A percentile compares a stretch with the other conserved stretches of the same genome.
phyloP scores from a whole-genome alignment of 139 green algal genomes.

The Edaphochlamys debaryana region DNA sequence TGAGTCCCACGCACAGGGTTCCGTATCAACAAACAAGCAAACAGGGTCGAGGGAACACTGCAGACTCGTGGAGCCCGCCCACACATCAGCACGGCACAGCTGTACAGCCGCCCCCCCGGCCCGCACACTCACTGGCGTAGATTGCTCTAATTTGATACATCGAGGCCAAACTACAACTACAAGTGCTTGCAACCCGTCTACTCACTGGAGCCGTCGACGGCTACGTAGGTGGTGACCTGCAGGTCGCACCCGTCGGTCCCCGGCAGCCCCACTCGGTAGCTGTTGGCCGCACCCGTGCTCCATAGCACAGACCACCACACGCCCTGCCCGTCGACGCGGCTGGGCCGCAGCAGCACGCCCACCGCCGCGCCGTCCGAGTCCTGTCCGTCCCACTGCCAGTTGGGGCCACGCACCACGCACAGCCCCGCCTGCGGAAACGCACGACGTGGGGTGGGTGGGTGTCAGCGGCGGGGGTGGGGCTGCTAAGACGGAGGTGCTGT shows the following conservation, averaged over 20 bases:
- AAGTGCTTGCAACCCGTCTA: background rate
- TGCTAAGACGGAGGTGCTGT: too few relatives aligned
- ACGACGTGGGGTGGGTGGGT: too few relatives aligned
- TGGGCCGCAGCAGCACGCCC: background rate
- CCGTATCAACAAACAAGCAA: too few relatives aligned
- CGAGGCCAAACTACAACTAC: too few relatives aligned
- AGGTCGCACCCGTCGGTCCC: background rate
- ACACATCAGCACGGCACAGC: background rate
- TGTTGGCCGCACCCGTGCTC: background rate
- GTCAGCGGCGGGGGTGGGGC: too few relatives aligned
- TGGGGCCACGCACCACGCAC: background rate
- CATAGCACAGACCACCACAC: slow-evolving; percentile 4
- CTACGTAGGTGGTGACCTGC: background rate
- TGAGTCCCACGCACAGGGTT: too few relatives aligned
- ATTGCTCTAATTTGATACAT: too few relatives aligned
- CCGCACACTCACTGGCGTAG: too few relatives aligned
- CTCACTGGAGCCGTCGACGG: background rate
- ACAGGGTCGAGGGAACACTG: too few relatives aligned
- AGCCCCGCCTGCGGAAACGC: background rate
- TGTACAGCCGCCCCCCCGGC: too few relatives aligned
- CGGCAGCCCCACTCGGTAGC: background rate
- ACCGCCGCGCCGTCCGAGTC: background rate
- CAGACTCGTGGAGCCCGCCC: too few relatives aligned
- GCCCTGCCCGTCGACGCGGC: too few relatives aligned
- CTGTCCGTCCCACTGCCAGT: slow-evolving; percentile 18